phyloP scores from a whole-genome alignment of 169 alveolate species.

The Blepharisma undulans region DNA sequence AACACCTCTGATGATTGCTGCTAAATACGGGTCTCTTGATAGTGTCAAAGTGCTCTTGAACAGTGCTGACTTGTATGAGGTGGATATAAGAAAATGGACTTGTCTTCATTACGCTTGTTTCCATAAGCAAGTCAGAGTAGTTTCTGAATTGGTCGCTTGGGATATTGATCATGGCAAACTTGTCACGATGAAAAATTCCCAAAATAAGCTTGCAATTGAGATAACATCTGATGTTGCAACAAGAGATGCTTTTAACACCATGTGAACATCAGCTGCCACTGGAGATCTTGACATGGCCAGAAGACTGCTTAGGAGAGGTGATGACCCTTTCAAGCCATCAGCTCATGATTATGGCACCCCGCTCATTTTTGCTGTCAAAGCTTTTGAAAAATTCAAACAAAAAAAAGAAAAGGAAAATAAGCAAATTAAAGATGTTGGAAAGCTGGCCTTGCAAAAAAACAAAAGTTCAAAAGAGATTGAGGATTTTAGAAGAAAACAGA shows the following conservation, averaged over 20 bases:
- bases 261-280: constrained; percentile 73
- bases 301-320: constrained; percentile 63
- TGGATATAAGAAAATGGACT: constrained; percentile 74
- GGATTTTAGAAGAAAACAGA: constrained; percentile 37
- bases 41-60: constrained; percentile 57
- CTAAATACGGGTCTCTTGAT: constrained; percentile 68
- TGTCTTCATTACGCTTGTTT: constrained; percentile 78
- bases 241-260: constrained; percentile 58
- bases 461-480: not conserved
- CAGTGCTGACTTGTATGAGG: constrained; percentile 62
- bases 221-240: constrained; percentile 60
- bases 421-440: not conserved
- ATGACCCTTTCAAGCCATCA: constrained; percentile 65
- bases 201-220: constrained; percentile 61
- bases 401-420: not conserved
- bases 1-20: constrained; percentile 76
- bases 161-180: constrained; percentile 72
- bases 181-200: constrained; percentile 59
- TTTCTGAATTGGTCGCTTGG: constrained; percentile 51
- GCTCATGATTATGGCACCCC: constrained; percentile 61
- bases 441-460: not conserved
- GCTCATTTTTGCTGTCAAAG: constrained; percentile 47
- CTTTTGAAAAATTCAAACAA: not conserved
- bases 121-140: constrained; percentile 59
- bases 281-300: constrained; percentile 72